Conservation (phyloP, 2,329 filamentous ascomycete species). For the Dothiorella sarmentorum region DNA sequence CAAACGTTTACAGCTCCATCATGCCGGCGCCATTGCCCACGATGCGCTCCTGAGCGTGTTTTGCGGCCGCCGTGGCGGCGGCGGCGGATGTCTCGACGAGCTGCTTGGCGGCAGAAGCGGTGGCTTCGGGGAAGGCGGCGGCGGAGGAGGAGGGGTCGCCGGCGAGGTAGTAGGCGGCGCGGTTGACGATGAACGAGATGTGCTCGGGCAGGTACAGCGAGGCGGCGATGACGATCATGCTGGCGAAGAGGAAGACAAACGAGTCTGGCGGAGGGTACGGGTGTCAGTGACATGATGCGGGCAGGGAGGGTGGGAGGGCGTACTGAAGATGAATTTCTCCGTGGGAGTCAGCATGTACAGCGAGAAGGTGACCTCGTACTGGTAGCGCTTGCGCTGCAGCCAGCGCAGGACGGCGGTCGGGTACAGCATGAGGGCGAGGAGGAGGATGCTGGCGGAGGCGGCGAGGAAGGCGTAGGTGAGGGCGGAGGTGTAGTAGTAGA, state of each 20-base stretch:
- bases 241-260: conserved; percentile 83
- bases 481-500: conserved; percentile 30
- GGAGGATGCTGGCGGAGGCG: conserved; percentile 30
- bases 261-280: conserved; percentile 75
- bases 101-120: not conserved
- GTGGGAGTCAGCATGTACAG: conserved; percentile 96
- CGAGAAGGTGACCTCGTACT: conserved; percentile 95
- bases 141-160: conserved; percentile 67
- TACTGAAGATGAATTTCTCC: conserved; percentile 97
- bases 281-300: not conserved
- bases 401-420: conserved; percentile 66
- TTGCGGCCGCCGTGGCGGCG: conserved; percentile 3
- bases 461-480: conserved; percentile 35
- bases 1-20: not conserved
- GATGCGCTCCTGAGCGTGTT: not conserved
- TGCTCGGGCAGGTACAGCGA: conserved; percentile 94
- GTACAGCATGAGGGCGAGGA: conserved; percentile 45
- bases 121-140: not conserved
- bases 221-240: conserved; percentile 79
- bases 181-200: conserved; percentile 73
- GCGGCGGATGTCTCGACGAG: not conserved
- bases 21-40: conserved; percentile 6
- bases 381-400: conserved; percentile 93
- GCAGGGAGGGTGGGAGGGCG: conserved; percentile 31
- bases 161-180: conserved; percentile 91